Percentiles rank a stretch among this genome's conserved stretches.
Evolutionary conservation across 441 rosid genomes (phyloP).

Genomic region (Bocquillonia castaneifolia): DNA sequence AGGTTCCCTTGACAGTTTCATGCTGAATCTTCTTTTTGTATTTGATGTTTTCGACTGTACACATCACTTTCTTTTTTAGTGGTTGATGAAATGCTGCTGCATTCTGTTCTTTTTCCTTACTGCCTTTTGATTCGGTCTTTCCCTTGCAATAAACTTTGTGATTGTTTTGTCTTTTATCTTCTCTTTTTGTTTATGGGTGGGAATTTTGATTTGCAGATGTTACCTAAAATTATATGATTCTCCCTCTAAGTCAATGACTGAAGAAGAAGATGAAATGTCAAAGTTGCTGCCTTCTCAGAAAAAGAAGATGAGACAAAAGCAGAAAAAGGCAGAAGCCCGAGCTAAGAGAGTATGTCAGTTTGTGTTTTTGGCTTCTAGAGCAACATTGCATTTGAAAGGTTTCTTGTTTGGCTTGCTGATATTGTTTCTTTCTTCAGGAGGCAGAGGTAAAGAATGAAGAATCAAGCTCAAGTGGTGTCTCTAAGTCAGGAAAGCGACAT

Average conservation of each 20-base stretch:
- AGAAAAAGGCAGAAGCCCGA: constrained; percentile 92
- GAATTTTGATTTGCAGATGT: constrained; percentile 60
- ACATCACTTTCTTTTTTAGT: background rate
- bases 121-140: background rate
- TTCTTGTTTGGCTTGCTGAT: constrained; percentile 1
- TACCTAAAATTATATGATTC: constrained; percentile 79
- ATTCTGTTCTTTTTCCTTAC: background rate
- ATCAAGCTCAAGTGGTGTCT: constrained; percentile 55
- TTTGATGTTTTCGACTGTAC: background rate
- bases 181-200: constrained; percentile 7
- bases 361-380: constrained; percentile 22
- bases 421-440: constrained; percentile 48
- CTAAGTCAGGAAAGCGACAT: constrained; percentile 86
- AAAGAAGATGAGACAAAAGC: constrained; percentile 89
- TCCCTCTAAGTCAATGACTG: constrained; percentile 66
- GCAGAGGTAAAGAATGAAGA: constrained; percentile 90
- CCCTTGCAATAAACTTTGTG: background rate
- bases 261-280: constrained; percentile 74
- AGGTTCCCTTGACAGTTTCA: background rate
- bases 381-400: constrained; percentile 14
- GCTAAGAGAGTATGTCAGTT: constrained; percentile 74
- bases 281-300: constrained; percentile 90
- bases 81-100: background rate
- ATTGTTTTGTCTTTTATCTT: background rate
- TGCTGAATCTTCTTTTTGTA: background rate